A percentile compares a stretch with the other conserved stretches of the same genome.
These are phyloP conservation scores for Fraxinus latifolia DNA, from an alignment of 305 asterid genomes.

Conservation along the genomic window DNA sequence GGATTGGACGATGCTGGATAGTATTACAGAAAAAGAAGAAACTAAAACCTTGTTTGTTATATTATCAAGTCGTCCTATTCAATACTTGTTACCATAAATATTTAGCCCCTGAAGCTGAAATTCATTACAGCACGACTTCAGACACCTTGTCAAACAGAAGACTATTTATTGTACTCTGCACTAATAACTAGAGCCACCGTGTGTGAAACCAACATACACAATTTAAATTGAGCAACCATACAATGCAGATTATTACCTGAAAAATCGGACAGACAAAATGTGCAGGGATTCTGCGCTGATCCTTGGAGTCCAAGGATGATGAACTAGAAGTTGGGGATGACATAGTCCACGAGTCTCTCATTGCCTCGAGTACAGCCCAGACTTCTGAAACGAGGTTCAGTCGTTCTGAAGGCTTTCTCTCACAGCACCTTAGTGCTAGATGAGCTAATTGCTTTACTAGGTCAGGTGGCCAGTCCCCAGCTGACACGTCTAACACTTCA, in stretches of 20 bases:
- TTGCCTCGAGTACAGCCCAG: constrained; percentile 55
- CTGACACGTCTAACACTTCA: constrained; percentile 56
- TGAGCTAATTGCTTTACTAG: constrained; percentile 45
- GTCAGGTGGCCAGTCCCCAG: constrained; percentile 83
- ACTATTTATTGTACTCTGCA: not conserved
- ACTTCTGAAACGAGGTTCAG: constrained; percentile 59
- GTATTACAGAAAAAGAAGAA: not conserved
- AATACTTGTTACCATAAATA: not conserved
- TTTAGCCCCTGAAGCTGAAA: not conserved
- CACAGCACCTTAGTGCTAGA: constrained; percentile 74
- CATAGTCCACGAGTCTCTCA: constrained; percentile 44
- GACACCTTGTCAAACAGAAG: not conserved
- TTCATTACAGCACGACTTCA: not conserved
- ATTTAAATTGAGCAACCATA: not conserved
- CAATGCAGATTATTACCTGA: constrained; percentile 53
- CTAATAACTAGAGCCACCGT: not conserved
- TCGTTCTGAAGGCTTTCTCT: constrained; percentile 42
- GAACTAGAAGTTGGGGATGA: constrained; percentile 30
- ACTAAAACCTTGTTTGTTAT: not conserved
- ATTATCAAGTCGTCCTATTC: not conserved
- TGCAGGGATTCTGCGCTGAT: constrained; percentile 59
- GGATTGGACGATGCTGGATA: not conserved
- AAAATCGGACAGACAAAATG: constrained; percentile 80
- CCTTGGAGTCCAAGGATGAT: constrained; percentile 35
- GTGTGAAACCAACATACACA: not conserved